These are phyloP conservation scores for Talaromyces pinophilus DNA, from an alignment of 2,329 filamentous ascomycete species.

Conservation along the genomic window DNA sequence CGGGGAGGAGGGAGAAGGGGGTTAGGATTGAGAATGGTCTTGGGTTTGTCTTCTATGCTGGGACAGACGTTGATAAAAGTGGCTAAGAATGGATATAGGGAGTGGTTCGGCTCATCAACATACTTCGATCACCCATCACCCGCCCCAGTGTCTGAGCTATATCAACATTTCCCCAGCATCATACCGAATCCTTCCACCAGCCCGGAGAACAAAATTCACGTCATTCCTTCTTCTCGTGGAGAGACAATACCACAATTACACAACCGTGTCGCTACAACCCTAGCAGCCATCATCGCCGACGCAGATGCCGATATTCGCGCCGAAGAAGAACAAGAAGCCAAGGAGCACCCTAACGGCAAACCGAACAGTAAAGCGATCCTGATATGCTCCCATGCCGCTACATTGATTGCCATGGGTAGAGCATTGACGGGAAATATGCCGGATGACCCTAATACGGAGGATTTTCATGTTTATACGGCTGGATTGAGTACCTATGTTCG, in stretches of 20 bases:
- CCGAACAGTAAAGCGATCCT: constrained; percentile 63
- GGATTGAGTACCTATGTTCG: constrained; percentile 70
- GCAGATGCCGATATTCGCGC: constrained; percentile 61
- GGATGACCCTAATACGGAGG: constrained; percentile 67
- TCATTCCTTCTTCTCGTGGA: constrained; percentile 70
- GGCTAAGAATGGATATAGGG: constrained; percentile 36
- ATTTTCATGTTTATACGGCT: constrained; percentile 84
- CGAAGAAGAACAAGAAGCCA: constrained; percentile 38
- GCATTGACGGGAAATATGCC: constrained; percentile 79
- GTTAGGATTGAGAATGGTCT: constrained; percentile 56
- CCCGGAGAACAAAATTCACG: constrained; percentile 59
- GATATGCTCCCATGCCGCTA: constrained; percentile 86
- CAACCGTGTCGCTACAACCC: constrained; percentile 69
- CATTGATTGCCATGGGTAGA: constrained; percentile 82
- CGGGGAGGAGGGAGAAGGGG: constrained; percentile 33
- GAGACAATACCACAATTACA: constrained; percentile 81
- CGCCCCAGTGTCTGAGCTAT: constrained; percentile 64
- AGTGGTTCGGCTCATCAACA: constrained; percentile 84
- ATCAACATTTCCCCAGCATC: constrained; percentile 60
- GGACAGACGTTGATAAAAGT: too few relatives aligned
- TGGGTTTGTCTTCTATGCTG: constrained; percentile 41
- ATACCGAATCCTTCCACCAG: constrained; percentile 52
- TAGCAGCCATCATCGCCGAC: constrained; percentile 69
- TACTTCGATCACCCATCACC: constrained; percentile 83
- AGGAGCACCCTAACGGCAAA: constrained; percentile 23